phyloP scores from a whole-genome alignment of 495 filamentous ascomycete genomes.

The Neohortaea acidophila region DNA sequence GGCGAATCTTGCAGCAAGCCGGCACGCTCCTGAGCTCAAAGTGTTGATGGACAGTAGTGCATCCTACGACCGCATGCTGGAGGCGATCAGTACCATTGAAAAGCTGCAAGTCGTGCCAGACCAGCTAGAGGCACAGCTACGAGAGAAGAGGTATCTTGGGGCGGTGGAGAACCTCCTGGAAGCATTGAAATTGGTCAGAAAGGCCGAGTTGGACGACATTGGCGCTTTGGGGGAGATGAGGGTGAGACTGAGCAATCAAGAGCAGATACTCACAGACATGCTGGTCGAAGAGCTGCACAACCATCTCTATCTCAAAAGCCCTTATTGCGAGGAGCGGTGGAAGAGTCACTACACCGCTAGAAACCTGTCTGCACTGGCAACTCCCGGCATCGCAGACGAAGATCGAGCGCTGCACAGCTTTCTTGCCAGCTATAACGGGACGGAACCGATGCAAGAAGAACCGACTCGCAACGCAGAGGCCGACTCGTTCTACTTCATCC shows the following conservation, averaged over 20 bases:
- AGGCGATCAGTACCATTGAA: constrained; percentile 69
- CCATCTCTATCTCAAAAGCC: constrained; percentile 91
- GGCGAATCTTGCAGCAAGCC: constrained; percentile 58
- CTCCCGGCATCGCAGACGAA: not conserved
- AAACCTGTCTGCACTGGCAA: not conserved
- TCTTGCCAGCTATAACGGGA: constrained; percentile 64
- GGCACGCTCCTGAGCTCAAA: constrained; percentile 82
- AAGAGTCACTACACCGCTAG: constrained; percentile 39
- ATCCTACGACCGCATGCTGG: constrained; percentile 81
- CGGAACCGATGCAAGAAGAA: constrained; percentile 63
- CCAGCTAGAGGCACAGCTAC: constrained; percentile 80
- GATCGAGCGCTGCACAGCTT: constrained; percentile 55
- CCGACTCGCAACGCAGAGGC: constrained; percentile 81
- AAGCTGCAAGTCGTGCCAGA: constrained; percentile 84
- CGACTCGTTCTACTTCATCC: constrained; percentile 86
- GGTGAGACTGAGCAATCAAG: constrained; percentile 82
- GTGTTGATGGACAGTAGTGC: constrained; percentile 71
- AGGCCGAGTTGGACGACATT: constrained; percentile 81
- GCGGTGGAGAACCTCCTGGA: constrained; percentile 87
- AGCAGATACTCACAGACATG: constrained; percentile 81
- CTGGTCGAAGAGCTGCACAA: constrained; percentile 92
- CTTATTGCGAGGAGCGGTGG: constrained; percentile 91
- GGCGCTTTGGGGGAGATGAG: constrained; percentile 75
- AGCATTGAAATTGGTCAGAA: constrained; percentile 63
- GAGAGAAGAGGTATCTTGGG: constrained; percentile 85